These are phyloP conservation scores for Diphasiastrum complanatum DNA, from an alignment of 83 land plant genomes.

Conservation along the genomic window DNA sequence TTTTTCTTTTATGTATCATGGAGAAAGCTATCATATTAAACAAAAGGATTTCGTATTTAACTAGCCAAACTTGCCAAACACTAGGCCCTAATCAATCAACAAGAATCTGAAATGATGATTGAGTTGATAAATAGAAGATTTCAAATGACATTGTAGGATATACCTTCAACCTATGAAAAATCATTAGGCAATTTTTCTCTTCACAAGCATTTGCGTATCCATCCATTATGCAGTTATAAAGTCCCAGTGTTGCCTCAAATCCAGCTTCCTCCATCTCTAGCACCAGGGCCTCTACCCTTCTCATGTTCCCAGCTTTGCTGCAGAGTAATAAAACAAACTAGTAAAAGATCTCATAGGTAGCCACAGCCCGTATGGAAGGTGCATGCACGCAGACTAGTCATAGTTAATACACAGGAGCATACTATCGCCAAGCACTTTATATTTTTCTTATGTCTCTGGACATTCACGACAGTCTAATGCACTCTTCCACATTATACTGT, in stretches of 20 bases:
- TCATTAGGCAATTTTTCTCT: conserved; percentile 63
- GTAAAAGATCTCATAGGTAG: conserved; percentile 3
- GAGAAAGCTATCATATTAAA: too few species aligned
- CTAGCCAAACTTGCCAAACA: too few species aligned
- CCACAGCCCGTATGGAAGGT: conserved; percentile 4
- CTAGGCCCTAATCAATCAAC: background rate
- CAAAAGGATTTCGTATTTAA: too few species aligned
- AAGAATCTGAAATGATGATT: background rate
- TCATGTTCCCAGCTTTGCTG: conserved; percentile 81
- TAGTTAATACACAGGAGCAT: too few species aligned
- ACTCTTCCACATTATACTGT: too few species aligned
- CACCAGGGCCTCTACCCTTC: conserved; percentile 68
- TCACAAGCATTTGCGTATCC: conserved; percentile 67
- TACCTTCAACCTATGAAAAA: conserved; percentile 80
- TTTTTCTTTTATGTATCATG: too few species aligned
- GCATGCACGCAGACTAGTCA: background rate
- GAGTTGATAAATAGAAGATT: background rate
- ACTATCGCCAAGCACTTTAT: too few species aligned
- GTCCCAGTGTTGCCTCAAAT: conserved; percentile 58
- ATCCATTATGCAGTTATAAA: conserved; percentile 88
- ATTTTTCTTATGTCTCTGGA: too few species aligned
- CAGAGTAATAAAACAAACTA: background rate
- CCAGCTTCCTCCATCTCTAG: conserved; percentile 86
- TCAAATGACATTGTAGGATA: background rate
- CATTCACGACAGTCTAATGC: too few species aligned